phyloP scores from a whole-genome alignment of 2,329 filamentous ascomycete species.

The Aspergillus pseudoviridinutans region DNA sequence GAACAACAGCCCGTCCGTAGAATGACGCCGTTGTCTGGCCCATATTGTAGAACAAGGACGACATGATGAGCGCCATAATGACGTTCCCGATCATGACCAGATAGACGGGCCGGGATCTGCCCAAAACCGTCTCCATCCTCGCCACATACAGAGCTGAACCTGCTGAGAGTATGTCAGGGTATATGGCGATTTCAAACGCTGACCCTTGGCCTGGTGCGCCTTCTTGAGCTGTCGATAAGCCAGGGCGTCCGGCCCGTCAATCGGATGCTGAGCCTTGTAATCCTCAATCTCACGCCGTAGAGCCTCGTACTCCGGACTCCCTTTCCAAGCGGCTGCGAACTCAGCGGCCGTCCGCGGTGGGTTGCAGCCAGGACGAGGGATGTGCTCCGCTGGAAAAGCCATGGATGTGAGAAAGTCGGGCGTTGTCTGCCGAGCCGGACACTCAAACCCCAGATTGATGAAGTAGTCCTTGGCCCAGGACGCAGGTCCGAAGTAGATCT shows the following conservation, averaged over 20 bases:
- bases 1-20: constrained; percentile 70
- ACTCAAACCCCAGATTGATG: constrained; percentile 64
- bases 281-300: constrained; percentile 43
- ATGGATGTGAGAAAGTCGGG: constrained; percentile 69
- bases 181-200: constrained; percentile 69
- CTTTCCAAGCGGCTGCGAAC: constrained; percentile 57
- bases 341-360: constrained; percentile 68
- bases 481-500: constrained; percentile 72
- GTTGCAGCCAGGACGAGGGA: constrained; percentile 56
- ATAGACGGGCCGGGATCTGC: constrained; percentile 74
- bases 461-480: constrained; percentile 62
- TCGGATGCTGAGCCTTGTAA: constrained; percentile 40
- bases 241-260: constrained; percentile 34
- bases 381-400: constrained; percentile 61
- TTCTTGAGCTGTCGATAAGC: constrained; percentile 32
- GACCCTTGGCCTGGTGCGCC: constrained; percentile 34
- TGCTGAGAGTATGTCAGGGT: constrained; percentile 76
- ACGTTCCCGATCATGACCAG: constrained; percentile 65
- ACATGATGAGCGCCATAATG: constrained; percentile 71
- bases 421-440: constrained; percentile 64
- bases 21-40: constrained; percentile 60
- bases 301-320: constrained; percentile 45
- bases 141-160: constrained; percentile 71
- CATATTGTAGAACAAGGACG: constrained; percentile 78
- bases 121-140: constrained; percentile 71